Conservation (phyloP, 805 yeast genomes). For the Suhomyces xylopsoci region DNA sequence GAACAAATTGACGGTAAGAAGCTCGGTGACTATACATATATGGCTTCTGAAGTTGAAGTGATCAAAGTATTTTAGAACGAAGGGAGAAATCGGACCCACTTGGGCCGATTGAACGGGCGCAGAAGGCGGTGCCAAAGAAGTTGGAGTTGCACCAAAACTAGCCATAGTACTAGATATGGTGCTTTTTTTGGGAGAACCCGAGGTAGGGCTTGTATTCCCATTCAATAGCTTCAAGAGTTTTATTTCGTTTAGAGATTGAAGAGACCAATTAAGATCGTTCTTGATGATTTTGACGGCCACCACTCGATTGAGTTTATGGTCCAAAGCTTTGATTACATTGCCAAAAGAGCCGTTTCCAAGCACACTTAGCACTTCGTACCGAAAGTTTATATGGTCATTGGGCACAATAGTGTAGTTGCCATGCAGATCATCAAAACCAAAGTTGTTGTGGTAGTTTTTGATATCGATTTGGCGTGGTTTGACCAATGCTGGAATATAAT, state of each 20-base stretch:
- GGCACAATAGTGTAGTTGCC: constrained; percentile 56
- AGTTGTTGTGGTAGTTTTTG: constrained; percentile 44
- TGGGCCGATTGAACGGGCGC: neutral
- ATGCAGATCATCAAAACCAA: constrained; percentile 68
- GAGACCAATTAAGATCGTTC: constrained; percentile 67
- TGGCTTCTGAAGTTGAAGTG: constrained; percentile 81
- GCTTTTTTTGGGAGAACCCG: neutral
- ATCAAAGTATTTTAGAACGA: constrained; percentile 42
- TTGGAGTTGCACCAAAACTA: neutral
- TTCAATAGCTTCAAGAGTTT: constrained; percentile 55
- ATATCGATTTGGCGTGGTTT: constrained; percentile 29
- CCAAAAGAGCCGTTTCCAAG: constrained; percentile 87
- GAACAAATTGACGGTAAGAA: constrained; percentile 63
- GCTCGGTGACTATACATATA: constrained; percentile 75
- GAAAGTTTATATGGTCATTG: constrained; percentile 73
- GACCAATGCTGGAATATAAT: constrained; percentile 43
- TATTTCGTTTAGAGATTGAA: constrained; percentile 78
- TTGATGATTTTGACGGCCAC: constrained; percentile 80
- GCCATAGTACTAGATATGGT: too few relatives aligned
- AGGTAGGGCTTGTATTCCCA: constrained; percentile 6
- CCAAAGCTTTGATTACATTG: constrained; percentile 64
- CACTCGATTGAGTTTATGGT: constrained; percentile 52
- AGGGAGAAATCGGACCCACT: neutral
- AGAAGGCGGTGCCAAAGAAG: neutral
- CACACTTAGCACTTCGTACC: constrained; percentile 58